Evolutionary conservation across 108 stramenopile genomes (phyloP), one percentile per base, ranked within the genome.

Genomic region (Licmophora abbreviata): DNA sequence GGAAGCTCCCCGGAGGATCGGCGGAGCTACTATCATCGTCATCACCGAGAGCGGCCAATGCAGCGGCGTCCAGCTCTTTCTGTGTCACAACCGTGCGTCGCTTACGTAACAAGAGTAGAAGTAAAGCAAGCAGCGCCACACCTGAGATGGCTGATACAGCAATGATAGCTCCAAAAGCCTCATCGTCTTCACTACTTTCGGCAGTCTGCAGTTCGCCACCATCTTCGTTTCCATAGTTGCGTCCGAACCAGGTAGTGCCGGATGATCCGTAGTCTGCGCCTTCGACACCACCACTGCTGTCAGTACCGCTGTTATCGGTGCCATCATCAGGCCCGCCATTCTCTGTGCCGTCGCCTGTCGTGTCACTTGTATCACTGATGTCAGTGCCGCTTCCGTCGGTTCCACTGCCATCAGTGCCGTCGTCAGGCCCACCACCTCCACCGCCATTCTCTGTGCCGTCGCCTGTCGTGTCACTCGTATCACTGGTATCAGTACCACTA

Each of bases 1-100:
- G 71, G 48, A 68, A 77, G 29, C 62, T 51, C 4, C 59, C 44
- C 17, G 76, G 76, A 11, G 68, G 64, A 44, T 76, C 74, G n/a
- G 68, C 68, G 3, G 2, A 3, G 6, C 48, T 31, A 30, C 1
- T 50, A 29, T 20, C 26, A 50, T 23, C 17, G 15, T 31, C 29
- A 30, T 50, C 29, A 21, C 45, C 45, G 6, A 11, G 34, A 11
- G 9, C 34, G 12, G 9, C 34, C 9, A 9, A 12, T 35, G 12
- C 34, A 11, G 12, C 11, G 11, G 11, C 11, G 9, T 35, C n/a
- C n/a, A n/a, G n/a, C n/a, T n/a, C n/a, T 35, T 35, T 35, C 34
- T 35, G 9, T 35, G 9, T 11, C 34, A 12, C n/a, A n/a, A n/a
- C n/a, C n/a, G n/a, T n/a, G n/a, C n/a, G n/a, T n/a, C n/a, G n/a